Base-by-base conservation (phyloP, 2,329 filamentous ascomycete species). In the Herpotrichia juniperi region DNA sequence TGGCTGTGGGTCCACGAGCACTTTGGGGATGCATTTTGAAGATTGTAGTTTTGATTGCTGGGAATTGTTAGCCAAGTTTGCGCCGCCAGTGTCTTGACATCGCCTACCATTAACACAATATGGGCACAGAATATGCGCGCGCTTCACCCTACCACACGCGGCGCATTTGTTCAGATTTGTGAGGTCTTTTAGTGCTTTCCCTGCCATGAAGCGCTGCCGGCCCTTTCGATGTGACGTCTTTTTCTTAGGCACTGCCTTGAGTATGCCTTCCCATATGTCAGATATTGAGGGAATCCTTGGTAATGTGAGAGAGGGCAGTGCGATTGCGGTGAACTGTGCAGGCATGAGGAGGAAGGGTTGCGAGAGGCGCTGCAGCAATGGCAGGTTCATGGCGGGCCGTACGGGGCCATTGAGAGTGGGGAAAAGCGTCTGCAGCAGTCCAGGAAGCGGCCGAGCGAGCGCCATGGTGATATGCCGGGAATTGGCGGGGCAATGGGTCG, bases 141-240 rank as follows among this genome's bases (percentile, higher is more conserved):
- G 87, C 81, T 99, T 99, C 22, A 86, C 79, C 70, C 89, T 84
- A 43, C 94, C 96, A 67, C 94, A 99, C 12, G 87, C 90, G 0
- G 93, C 90, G 72, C 94, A 99, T 69, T 86, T 90, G 78, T 92
- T 96, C 63, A 99, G 78, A 48, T 85, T 84, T 58, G 89, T 94
- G 51, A 96, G 87, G 72, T 99, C 94, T 78, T 96, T 90, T 64
- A 99, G 76, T 39, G 87, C 93, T 79, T 99, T 99, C 68, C 94
- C 94, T 21, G 93, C 93, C 87, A 97, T 89, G 71, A 96, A 92
- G 67, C 96, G 86, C 71, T 92, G 88, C 64, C 94, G 85, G 82
- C 92, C 96, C 80, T 94, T 96, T 81, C 91, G 91, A 75, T 99
- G 91, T 35, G 93, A 97, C 28, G 92, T 96, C 84, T 97, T 99